Evolutionary conservation across 1,284 basidiomycete genomes (phyloP).

Genomic region (Stygiomarasmius scandens): DNA sequence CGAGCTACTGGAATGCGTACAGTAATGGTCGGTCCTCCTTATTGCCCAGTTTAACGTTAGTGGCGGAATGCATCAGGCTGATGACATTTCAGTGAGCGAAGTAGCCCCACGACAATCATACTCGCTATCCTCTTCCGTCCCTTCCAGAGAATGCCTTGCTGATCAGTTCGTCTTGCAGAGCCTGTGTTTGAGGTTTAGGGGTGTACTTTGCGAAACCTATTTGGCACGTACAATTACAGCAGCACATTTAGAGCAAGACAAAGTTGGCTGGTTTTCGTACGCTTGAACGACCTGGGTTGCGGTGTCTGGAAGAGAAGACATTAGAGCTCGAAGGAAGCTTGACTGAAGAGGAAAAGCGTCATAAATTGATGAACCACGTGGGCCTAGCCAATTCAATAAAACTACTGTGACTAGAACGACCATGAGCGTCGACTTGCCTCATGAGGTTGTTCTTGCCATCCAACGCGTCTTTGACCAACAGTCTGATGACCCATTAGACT

Average conservation of each 20-base stretch:
- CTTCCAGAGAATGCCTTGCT: constrained; percentile 85
- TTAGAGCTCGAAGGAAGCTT: background rate
- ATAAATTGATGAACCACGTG: constrained; percentile 8
- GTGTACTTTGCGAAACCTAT: constrained; percentile 2
- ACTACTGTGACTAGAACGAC: constrained; percentile 10
- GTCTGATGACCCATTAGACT: constrained; percentile 56
- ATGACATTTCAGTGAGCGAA: constrained; percentile 1
- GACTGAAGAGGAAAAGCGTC: constrained; percentile 8
- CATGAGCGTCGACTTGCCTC: constrained; percentile 52
- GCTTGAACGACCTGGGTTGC: constrained; percentile 54
- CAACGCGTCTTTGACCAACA: constrained; percentile 66
- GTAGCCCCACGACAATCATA: constrained; percentile 21
- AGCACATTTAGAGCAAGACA: constrained; percentile 66
- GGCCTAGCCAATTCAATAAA: background rate
- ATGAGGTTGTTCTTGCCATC: constrained; percentile 67
- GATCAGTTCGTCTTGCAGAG: constrained; percentile 84
- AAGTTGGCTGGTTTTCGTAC: constrained; percentile 62
- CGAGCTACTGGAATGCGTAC: constrained; percentile 38
- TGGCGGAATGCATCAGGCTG: constrained; percentile 78
- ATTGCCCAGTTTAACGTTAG: constrained; percentile 74
- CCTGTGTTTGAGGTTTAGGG: constrained; percentile 38
- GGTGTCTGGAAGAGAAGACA: constrained; percentile 37
- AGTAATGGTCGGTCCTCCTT: constrained; percentile 78
- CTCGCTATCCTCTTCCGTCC: constrained; percentile 81
- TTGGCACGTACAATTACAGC: constrained; percentile 58